These are phyloP conservation scores for Leonotis leonurus DNA, from an alignment of 257 asterid species.

Conservation along the genomic window DNA sequence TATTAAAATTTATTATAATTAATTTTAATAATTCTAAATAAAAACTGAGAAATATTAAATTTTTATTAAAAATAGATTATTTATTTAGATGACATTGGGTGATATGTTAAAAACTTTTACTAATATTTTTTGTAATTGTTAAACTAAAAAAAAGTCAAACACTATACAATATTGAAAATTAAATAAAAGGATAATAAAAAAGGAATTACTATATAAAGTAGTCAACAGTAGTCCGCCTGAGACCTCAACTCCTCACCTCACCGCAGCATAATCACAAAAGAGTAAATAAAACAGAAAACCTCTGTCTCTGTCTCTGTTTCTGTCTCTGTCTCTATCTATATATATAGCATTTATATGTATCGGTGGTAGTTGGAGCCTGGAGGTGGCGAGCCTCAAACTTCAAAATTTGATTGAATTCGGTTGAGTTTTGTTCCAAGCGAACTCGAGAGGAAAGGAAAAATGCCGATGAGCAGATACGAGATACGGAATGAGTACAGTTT, in stretches of 20 bases:
- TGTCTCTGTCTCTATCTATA: not conserved
- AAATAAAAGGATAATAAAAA: no score
- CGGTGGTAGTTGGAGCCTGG: slow-evolving; percentile 32
- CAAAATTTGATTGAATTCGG: slow-evolving; percentile 15
- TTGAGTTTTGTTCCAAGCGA: slow-evolving; percentile 17
- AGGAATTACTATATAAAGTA: not conserved
- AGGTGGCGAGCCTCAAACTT: slow-evolving; percentile 22
- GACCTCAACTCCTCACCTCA: slow-evolving; percentile 14
- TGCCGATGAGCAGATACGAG: slow-evolving; percentile 90
- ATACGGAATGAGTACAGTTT: slow-evolving; percentile 77
- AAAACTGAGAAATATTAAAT: no score
- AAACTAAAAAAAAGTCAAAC: no score
- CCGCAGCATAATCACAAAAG: slow-evolving; percentile 15
- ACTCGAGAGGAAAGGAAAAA: slow-evolving; percentile 21
- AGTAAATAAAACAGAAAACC: slow-evolving; percentile 7
- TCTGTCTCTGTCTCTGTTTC: slow-evolving; percentile 4
- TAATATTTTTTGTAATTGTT: no score
- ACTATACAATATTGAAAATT: no score
- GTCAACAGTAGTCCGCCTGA: slow-evolving; percentile 22
- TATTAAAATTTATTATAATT: no score
- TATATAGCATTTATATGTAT: slow-evolving; percentile 30
- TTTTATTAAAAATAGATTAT: no score
- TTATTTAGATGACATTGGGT: no score
- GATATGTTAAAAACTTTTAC: no score
- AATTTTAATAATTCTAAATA: no score